Evolutionary conservation across 2,329 filamentous ascomycete species (phyloP).

Genomic region (Pyricularia sp.): DNA sequence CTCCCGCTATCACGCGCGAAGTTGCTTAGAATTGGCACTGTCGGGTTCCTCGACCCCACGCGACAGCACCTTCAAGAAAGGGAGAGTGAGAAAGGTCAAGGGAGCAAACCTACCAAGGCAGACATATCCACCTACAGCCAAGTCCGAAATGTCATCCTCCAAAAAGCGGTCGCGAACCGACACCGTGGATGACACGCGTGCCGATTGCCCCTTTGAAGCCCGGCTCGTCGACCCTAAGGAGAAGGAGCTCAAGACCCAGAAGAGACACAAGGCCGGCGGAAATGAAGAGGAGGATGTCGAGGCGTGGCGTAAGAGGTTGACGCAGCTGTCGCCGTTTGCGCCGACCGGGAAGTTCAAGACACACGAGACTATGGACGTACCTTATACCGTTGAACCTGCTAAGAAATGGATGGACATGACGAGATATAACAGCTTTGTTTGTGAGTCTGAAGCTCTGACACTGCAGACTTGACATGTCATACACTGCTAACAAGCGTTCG

Average conservation of each 20-base stretch:
- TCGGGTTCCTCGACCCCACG: not conserved
- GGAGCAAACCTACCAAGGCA: not conserved
- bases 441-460: slow-evolving; percentile 29
- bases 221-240: slow-evolving; percentile 35
- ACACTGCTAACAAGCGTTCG: not conserved
- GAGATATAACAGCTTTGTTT: slow-evolving; percentile 50
- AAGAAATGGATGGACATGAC: slow-evolving; percentile 50
- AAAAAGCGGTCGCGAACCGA: slow-evolving; percentile 43
- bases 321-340: slow-evolving; percentile 45
- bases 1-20: not conserved
- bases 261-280: slow-evolving; percentile 31
- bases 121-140: not conserved
- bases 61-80: no score
- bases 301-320: slow-evolving; percentile 25
- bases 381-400: slow-evolving; percentile 43
- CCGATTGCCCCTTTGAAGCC: slow-evolving; percentile 46
- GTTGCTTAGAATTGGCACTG: not conserved
- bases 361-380: slow-evolving; percentile 42
- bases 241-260: slow-evolving; percentile 34
- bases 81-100: not conserved
- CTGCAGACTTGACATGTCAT: not conserved
- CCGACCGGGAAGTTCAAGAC: slow-evolving; percentile 46
- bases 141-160: slow-evolving; percentile 24
- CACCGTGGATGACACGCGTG: slow-evolving; percentile 38
- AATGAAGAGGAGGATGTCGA: slow-evolving; percentile 34